These are phyloP conservation scores for Verbascum thapsus DNA, from an alignment of 257 asterid genomes.

Conservation along the genomic window DNA sequence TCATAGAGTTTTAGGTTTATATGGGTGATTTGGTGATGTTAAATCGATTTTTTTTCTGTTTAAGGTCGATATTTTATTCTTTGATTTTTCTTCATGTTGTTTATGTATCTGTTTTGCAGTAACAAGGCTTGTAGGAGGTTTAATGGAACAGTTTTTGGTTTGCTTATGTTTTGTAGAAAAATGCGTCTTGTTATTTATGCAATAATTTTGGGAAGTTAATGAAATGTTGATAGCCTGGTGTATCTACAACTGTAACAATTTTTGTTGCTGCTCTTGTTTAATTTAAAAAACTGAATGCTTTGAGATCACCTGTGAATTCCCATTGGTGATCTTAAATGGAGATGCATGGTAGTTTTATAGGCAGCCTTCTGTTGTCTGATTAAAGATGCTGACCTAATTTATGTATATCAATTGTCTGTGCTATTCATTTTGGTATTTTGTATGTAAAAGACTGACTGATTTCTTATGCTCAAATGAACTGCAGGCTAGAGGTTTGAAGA, in stretches of 20 bases:
- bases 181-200: too few relatives aligned
- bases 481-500: constrained; percentile 51
- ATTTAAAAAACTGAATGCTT: too few relatives aligned
- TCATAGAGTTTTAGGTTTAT: too few relatives aligned
- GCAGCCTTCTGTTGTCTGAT: not conserved
- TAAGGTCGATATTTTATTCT: not conserved
- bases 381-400: too few relatives aligned
- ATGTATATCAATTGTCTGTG: too few relatives aligned
- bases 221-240: not conserved
- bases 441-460: not conserved
- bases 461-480: constrained; percentile 1
- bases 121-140: too few relatives aligned
- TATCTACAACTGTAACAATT: not conserved
- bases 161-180: too few relatives aligned
- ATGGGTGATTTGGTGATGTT: constrained; percentile 1
- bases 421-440: too few relatives aligned
- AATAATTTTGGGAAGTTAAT: too few relatives aligned
- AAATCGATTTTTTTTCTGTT: not conserved
- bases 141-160: not conserved
- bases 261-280: not conserved
- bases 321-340: not conserved
- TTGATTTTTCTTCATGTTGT: not conserved
- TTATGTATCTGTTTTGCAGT: not conserved
- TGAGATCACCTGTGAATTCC: too few relatives aligned
- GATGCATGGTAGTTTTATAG: not conserved